phyloP scores from a whole-genome alignment of 495 filamentous ascomycete species.

The Penicillium malachiteum region DNA sequence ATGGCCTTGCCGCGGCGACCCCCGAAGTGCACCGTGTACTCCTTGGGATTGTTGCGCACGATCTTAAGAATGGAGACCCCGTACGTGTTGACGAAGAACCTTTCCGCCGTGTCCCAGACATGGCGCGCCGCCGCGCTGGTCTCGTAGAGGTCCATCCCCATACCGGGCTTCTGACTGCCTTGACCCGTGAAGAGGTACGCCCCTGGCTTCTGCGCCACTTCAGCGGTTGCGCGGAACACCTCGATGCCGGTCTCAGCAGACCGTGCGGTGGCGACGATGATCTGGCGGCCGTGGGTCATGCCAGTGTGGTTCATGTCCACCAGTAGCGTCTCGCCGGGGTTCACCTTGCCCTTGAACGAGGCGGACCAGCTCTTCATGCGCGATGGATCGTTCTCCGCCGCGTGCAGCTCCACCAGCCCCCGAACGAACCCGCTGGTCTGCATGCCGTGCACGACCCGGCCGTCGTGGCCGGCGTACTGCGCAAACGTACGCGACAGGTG shows the following conservation, averaged over 20 bases:
- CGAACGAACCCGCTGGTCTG: conserved; percentile 96
- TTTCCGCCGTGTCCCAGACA: conserved; percentile 97
- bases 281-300: too few relatives aligned
- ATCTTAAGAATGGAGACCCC: conserved; percentile 97
- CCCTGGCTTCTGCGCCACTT: conserved; percentile 96
- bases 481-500: conserved; percentile 96
- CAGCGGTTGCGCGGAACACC: conserved; percentile 91
- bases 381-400: conserved; percentile 97
- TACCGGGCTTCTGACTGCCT: conserved; percentile 96
- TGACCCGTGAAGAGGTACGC: conserved; percentile 98
- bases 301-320: too few relatives aligned
- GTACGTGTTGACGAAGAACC: conserved; percentile 97
- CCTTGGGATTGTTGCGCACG: conserved; percentile 98
- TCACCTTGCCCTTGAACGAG: conserved; percentile 92
- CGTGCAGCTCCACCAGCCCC: conserved; percentile 96
- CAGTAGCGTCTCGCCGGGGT: conserved; percentile 90
- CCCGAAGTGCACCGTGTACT: conserved; percentile 97
- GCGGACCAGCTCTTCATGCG: conserved; percentile 96
- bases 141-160: conserved; percentile 98
- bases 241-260: conserved; percentile 95
- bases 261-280: conserved; percentile 94
- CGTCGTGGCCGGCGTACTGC: conserved; percentile 87
- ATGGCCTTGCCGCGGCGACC: conserved; percentile 96
- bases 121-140: conserved; percentile 90
- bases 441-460: conserved; percentile 98